phyloP scores from a whole-genome alignment of 306 rosid species.

The Citrullus mucosospermus region DNA sequence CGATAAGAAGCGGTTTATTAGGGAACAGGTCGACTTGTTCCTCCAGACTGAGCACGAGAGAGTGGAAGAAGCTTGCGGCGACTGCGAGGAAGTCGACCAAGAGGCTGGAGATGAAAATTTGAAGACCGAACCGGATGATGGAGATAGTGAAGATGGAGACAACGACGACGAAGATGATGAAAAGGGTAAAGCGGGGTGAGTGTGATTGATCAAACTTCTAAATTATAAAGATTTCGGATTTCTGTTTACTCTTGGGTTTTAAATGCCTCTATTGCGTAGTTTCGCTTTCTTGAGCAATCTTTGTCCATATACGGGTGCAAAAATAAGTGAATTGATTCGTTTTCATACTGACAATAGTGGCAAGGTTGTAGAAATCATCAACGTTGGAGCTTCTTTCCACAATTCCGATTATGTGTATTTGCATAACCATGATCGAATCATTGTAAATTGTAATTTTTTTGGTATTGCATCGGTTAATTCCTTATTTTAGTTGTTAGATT shows the following conservation, averaged over 20 bases:
- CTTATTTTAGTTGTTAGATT: background rate
- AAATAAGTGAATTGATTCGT: background rate
- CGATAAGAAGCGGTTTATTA: slow-evolving; percentile 46
- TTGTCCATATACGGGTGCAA: background rate
- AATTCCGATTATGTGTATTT: background rate
- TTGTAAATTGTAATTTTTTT: background rate
- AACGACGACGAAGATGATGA: slow-evolving; percentile 17
- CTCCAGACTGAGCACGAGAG: slow-evolving; percentile 33
- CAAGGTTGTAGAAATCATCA: background rate
- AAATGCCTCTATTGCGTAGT: background rate
- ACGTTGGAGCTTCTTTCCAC: background rate
- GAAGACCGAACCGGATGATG: slow-evolving; percentile 11
- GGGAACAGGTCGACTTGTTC: slow-evolving; percentile 67
- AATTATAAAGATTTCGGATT: background rate
- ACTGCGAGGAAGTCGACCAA: slow-evolving; percentile 12
- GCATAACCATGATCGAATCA: background rate
- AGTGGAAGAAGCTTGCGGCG: background rate
- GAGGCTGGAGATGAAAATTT: slow-evolving; percentile 10
- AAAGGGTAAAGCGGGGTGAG: slow-evolving; percentile 47
- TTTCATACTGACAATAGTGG: slow-evolving; percentile 2
- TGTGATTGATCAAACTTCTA: background rate
- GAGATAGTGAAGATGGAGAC: slow-evolving; percentile 15
- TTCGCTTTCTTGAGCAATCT: background rate
- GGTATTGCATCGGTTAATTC: background rate
- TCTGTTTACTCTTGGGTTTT: background rate